These are phyloP conservation scores for Curvularia hawaiiensis DNA, from an alignment of 2,329 filamentous ascomycete species.

Conservation along the genomic window DNA sequence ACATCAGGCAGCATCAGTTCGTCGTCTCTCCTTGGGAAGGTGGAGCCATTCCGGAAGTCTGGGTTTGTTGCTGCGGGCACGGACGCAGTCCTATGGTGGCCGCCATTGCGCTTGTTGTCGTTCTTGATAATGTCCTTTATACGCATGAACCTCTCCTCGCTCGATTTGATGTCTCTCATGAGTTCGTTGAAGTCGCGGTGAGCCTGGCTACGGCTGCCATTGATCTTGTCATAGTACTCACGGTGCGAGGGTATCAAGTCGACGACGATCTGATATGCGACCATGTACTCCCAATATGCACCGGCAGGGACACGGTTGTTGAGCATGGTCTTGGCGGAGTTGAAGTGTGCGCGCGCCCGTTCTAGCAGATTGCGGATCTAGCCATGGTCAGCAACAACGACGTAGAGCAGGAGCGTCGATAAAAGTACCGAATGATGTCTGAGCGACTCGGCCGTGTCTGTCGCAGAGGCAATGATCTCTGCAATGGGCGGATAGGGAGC, in stretches of 20 bases:
- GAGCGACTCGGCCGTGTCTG: conserved; percentile 41
- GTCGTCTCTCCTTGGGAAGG: conserved; percentile 26
- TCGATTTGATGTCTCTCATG: conserved; percentile 39
- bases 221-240: conserved; percentile 69
- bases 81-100: conserved; percentile 40
- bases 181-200: conserved; percentile 53
- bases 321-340: conserved; percentile 60
- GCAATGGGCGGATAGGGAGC: conserved; percentile 48
- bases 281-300: conserved; percentile 85
- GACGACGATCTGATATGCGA: conserved; percentile 78
- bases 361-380: conserved; percentile 50
- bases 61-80: conserved; percentile 17
- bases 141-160: conserved; percentile 51
- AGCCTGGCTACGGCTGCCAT: conserved; percentile 58
- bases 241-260: conserved; percentile 77
- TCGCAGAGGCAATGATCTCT: conserved; percentile 50
- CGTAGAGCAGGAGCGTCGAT: background rate
- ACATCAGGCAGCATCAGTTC: conserved; percentile 46
- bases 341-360: conserved; percentile 49
- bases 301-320: conserved; percentile 59
- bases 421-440: conserved; percentile 37
- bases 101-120: conserved; percentile 57
- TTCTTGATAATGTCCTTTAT: conserved; percentile 58
- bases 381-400: conserved; percentile 21
- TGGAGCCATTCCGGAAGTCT: conserved; percentile 26